Evolutionary conservation across 805 yeast genomes (phyloP), one percentile per base, ranked within the genome.

Genomic region (Priceomyces haplophilus): DNA sequence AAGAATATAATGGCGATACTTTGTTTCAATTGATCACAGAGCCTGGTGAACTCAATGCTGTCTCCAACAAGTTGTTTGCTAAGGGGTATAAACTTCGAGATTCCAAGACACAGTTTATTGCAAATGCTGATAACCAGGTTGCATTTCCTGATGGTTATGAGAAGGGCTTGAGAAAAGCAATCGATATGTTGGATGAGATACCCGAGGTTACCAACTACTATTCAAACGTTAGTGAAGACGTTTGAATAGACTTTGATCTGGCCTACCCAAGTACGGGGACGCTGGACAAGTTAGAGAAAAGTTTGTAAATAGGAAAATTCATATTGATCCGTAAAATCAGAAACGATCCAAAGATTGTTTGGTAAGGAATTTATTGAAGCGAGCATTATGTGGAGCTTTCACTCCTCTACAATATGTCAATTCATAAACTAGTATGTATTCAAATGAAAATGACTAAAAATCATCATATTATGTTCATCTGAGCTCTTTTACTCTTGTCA

Each of bases 141-240:
- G 75, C 71, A 8, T 75, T 83, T 23, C 69, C 72, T 0, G 80
- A 70, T 19, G 88, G 80, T 3, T 64, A 72, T 6, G 68, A 62
- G 44, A 74, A 70, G 45, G 71, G 72, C 29, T 75, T 79, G 52
- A 74, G 75, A 12, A 85, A 80, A 54, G 78, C 89, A 27, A 60
- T 83, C 25, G 67, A 61, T 17, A 70, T 72, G 37, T 67, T 91
- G 36, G 95, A 88, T 41, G 88, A 82, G 25, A 67, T 88, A n/a
- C 88, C 84, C 38, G 98, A 93, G 53, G 86, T 91, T 16, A 80
- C 88, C 5, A 88, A 80, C 48, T 80, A 86, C 45, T 87, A 86
- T 64, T 76, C 87, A 23, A 91, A 88, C 58, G 68, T 79, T 51
- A 73, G 67, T 45, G 75, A 71, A 20, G 19, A 31, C 11, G 32